Conservation (phyloP, 352 stramenopile species). For the Globisporangium paroecandrum region DNA sequence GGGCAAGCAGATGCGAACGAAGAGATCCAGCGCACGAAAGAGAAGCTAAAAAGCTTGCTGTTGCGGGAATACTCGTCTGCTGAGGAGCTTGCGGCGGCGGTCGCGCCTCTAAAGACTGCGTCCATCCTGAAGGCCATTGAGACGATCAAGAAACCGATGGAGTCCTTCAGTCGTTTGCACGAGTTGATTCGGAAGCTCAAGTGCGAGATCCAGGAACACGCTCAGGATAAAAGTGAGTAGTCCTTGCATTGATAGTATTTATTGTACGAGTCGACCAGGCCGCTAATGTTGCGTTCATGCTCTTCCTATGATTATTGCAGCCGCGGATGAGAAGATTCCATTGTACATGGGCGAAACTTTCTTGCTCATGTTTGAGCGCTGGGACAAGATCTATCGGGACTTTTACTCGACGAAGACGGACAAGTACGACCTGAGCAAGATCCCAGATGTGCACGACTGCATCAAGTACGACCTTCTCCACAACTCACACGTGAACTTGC, state of each 20-base stretch:
- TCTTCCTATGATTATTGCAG: slow-evolving; percentile 42
- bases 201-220: slow-evolving; percentile 69
- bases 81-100: slow-evolving; percentile 60
- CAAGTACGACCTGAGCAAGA: slow-evolving; percentile 93
- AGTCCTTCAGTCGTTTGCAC: slow-evolving; percentile 61
- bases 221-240: slow-evolving; percentile 60
- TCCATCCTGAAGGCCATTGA: slow-evolving; percentile 77
- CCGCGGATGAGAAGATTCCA: slow-evolving; percentile 77
- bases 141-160: slow-evolving; percentile 81
- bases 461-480: slow-evolving; percentile 98
- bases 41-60: slow-evolving; percentile 91
- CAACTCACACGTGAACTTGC: slow-evolving; percentile 91
- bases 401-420: slow-evolving; percentile 91
- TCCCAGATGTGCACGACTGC: slow-evolving; percentile 98
- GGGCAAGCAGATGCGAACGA: slow-evolving; percentile 97
- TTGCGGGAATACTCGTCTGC: slow-evolving; percentile 67
- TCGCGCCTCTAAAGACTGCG: slow-evolving; percentile 69
- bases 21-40: slow-evolving; percentile 77
- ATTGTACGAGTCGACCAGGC: background rate
- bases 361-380: slow-evolving; percentile 90
- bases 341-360: slow-evolving; percentile 98
- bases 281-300: background rate
- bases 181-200: slow-evolving; percentile 78
- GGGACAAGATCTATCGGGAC: slow-evolving; percentile 93
- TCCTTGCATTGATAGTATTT: background rate